Percentiles rank a stretch among this genome's conserved stretches.
These are phyloP conservation scores for Aspergillus felis DNA, from an alignment of 2,329 filamentous ascomycete genomes.

Conservation along the genomic window DNA sequence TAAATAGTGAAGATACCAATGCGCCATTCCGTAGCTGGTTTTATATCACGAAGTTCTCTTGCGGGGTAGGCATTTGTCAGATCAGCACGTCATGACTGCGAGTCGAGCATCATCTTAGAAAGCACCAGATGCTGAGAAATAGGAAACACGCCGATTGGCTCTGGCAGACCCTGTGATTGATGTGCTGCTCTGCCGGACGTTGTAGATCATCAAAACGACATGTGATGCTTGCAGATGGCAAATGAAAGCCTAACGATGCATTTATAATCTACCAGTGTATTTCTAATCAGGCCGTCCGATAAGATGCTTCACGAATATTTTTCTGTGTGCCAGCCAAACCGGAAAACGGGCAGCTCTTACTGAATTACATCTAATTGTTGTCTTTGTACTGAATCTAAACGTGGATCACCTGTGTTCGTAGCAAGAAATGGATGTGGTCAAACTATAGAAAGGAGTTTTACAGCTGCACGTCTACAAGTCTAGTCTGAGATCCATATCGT, in stretches of 20 bases:
- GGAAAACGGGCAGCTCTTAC: too few species aligned
- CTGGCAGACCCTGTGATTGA: background rate
- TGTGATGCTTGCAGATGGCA: background rate
- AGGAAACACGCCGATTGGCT: constrained; percentile 5
- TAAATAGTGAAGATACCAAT: background rate
- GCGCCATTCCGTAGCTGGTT: background rate
- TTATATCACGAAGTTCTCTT: constrained; percentile 11
- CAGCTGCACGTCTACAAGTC: too few species aligned
- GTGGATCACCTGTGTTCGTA: too few species aligned
- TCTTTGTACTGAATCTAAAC: too few species aligned
- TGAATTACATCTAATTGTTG: too few species aligned
- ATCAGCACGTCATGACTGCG: constrained; percentile 30
- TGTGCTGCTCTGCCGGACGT: background rate
- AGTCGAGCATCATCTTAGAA: constrained; percentile 7
- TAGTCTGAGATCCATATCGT: too few species aligned
- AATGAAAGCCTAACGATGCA: background rate
- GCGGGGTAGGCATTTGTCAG: constrained; percentile 30
- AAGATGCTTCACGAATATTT: too few species aligned
- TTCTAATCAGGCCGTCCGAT: background rate
- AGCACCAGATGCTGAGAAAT: constrained; percentile 27
- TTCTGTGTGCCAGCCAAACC: too few species aligned
- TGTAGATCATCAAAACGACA: background rate
- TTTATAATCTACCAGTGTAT: constrained; percentile 1
- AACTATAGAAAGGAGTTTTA: too few species aligned
- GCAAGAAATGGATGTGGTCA: too few species aligned